Base-by-base conservation (phyloP, 768 basidiomycete species). In the Cantharellus anzutake region DNA sequence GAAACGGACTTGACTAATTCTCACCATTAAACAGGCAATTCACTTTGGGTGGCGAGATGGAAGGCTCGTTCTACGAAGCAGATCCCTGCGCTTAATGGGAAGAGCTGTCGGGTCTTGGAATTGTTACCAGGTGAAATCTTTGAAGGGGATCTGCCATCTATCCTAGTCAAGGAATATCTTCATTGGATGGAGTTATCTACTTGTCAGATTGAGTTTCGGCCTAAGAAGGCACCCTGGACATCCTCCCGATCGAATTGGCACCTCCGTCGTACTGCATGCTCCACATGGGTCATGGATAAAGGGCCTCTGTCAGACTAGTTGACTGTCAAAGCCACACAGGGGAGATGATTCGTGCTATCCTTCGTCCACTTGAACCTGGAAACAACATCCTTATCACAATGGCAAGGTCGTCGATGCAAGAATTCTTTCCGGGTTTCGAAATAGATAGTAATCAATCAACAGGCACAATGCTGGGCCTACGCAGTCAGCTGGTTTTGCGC, bases 401-500 rank as follows among this genome's bases (percentile, higher is more conserved):
- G 11, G 52, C 7, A 37, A 29, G 20, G 20, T 1, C 20, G 20
- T 1, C 52, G 35, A 7, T 7, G 11, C 11, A 7, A 7, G 35
- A 7, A 7, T 5, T 59, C 42, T 67, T 76, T 41, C 71, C 71
- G 7, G 69, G 67, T 29, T 76, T 75, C 14, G 40, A 41, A 16
- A 41, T 75, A 69, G 65, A 73, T 14, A 67, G 77, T 20, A 74
- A 77, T 57, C 1, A 57, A 2, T 56, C 67, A 41, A 66, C 66
- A 1, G 75, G 75, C 1, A 73, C 75, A 1, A 65, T 80, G 64
- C 70, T 76, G 42, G 78, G 78, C 14, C 63, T 79, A 41, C 42
- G 52, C 42, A 72, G 67, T 41, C 70, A 66, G 42, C 72, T 76
- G n/a, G 68, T 78, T 3, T 69, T 78, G 41, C 44, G 44, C 29